Conservation (phyloP, 768 basidiomycete species). For the Russula abietina region DNA sequence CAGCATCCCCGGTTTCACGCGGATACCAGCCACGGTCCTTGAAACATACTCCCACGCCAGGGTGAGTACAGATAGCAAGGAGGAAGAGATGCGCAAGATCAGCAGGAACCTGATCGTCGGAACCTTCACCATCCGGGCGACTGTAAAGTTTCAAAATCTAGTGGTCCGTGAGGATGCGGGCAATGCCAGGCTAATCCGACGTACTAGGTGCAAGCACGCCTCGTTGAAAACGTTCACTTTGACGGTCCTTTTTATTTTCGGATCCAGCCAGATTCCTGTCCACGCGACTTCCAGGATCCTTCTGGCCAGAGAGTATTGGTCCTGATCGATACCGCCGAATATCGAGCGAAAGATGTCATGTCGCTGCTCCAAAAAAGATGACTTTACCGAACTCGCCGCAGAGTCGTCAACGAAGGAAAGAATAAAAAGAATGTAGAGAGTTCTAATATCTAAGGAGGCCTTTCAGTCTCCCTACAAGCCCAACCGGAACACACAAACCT, state of each 20-base stretch:
- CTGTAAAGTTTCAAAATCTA: conserved; percentile 75
- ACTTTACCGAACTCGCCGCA: conserved; percentile 48
- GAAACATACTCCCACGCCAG: conserved; percentile 84
- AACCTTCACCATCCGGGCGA: conserved; percentile 44
- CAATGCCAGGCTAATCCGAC: conserved; percentile 19
- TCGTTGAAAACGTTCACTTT: conserved; percentile 73
- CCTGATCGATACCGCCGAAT: conserved; percentile 68
- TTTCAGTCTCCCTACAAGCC: conserved; percentile 13
- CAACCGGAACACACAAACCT: conserved; percentile 38
- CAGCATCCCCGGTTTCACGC: conserved; percentile 46
- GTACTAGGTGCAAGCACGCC: conserved; percentile 55
- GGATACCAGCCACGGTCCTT: conserved; percentile 88
- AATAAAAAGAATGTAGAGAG: conserved; percentile 64
- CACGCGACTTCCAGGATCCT: conserved; percentile 67
- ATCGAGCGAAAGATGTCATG: conserved; percentile 56
- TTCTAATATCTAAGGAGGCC: conserved; percentile 61
- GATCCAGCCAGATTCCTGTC: conserved; percentile 71
- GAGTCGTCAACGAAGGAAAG: conserved; percentile 60
- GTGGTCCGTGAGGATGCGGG: not conserved
- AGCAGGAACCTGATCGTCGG: conserved; percentile 56
- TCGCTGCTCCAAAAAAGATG: conserved; percentile 64
- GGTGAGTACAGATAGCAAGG: conserved; percentile 72
- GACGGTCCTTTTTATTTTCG: conserved; percentile 59
- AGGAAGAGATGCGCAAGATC: conserved; percentile 85
- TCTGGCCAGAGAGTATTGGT: conserved; percentile 56